Conservation (phyloP, 2,329 filamentous ascomycete genomes). For the Berkeleyomyces rouxiae region DNA sequence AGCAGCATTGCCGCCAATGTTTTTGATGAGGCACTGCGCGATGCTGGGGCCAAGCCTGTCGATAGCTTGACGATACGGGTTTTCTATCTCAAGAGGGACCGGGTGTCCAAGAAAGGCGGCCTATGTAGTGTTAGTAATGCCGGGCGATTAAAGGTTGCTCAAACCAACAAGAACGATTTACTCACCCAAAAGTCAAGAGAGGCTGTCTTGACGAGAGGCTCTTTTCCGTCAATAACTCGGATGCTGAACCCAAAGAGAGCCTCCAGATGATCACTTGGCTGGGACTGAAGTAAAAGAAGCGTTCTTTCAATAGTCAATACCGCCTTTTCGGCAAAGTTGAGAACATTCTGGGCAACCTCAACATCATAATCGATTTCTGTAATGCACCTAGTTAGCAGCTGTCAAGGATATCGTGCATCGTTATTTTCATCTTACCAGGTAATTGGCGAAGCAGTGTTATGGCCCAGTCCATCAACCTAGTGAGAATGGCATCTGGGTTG, state of each 20-base stretch:
- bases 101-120: slow-evolving; percentile 33
- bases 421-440: slow-evolving; percentile 28
- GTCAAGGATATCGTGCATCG: background rate
- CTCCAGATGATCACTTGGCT: slow-evolving; percentile 40
- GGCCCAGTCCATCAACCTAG: slow-evolving; percentile 42
- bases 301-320: slow-evolving; percentile 36
- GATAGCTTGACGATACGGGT: slow-evolving; percentile 33
- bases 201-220: slow-evolving; percentile 59
- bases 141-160: background rate
- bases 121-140: slow-evolving; percentile 21
- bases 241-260: slow-evolving; percentile 57
- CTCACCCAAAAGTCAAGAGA: slow-evolving; percentile 61
- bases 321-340: slow-evolving; percentile 53
- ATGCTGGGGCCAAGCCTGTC: slow-evolving; percentile 44
- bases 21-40: slow-evolving; percentile 41
- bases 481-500: slow-evolving; percentile 32
- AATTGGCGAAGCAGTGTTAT: slow-evolving; percentile 44
- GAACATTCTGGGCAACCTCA: slow-evolving; percentile 55
- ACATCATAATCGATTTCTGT: slow-evolving; percentile 52
- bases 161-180: slow-evolving; percentile 1
- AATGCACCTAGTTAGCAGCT: background rate
- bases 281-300: slow-evolving; percentile 40
- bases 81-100: slow-evolving; percentile 27
- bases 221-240: slow-evolving; percentile 50
- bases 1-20: slow-evolving; percentile 50